These are phyloP conservation scores for Termitomyces sp. DNA, from an alignment of 768 basidiomycete genomes.

Conservation along the genomic window DNA sequence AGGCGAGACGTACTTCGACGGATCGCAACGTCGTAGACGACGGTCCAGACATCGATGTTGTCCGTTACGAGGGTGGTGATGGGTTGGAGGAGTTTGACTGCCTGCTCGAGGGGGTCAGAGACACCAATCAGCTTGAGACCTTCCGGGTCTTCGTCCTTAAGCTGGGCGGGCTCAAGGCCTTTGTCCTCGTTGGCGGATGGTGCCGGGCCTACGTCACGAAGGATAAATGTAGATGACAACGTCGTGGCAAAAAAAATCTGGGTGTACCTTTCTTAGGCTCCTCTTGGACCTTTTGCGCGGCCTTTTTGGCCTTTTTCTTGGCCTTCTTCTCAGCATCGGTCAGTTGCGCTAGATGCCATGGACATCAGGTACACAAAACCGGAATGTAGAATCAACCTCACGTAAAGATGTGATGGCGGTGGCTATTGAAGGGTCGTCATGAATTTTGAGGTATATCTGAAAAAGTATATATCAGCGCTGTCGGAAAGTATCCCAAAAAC, in stretches of 20 bases:
- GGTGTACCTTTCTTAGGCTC: conserved; percentile 77
- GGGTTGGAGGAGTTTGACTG: conserved; percentile 66
- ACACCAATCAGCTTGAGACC: conserved; percentile 66
- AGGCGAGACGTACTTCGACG: conserved; percentile 63
- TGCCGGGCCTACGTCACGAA: conserved; percentile 21
- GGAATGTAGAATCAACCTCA: conserved; percentile 14
- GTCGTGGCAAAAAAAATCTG: no score
- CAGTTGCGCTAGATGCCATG: conserved; percentile 29
- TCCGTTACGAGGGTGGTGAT: conserved; percentile 48
- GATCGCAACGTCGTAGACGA: conserved; percentile 77
- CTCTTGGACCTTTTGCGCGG: conserved; percentile 61
- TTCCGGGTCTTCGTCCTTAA: conserved; percentile 82
- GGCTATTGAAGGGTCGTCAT: conserved; percentile 68
- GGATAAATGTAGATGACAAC: no score
- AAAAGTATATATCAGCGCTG: conserved; percentile 1
- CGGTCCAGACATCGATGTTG: conserved; percentile 69
- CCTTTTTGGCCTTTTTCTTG: conserved; percentile 84
- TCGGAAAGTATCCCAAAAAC: background rate
- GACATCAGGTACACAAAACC: background rate
- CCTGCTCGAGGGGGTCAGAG: conserved; percentile 68
- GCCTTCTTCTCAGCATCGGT: conserved; percentile 75
- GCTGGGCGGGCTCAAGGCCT: conserved; percentile 51
- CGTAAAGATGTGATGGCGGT: conserved; percentile 36
- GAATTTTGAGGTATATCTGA: conserved; percentile 70
- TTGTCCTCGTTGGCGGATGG: conserved; percentile 57